Conservation (phyloP, 225 moss, liverwort and hornwort genomes). For the Bryum argenteum region DNA sequence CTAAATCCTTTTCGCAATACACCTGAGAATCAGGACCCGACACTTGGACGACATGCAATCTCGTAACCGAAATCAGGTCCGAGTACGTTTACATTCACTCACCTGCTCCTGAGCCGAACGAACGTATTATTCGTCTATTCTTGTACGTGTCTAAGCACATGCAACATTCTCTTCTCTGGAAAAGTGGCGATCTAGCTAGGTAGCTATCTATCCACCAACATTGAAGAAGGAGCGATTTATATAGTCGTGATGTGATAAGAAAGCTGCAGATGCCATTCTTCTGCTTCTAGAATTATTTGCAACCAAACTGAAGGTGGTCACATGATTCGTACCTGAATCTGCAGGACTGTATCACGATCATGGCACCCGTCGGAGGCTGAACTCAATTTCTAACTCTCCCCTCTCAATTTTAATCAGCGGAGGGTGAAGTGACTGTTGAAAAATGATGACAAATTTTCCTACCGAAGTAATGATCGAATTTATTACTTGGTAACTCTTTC, state of each 20-base stretch:
- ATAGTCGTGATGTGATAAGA: constrained; percentile 10
- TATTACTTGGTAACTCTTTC: constrained; percentile 13
- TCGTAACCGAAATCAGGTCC: constrained; percentile 2
- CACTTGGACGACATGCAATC: constrained; percentile 28
- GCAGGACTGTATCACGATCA: constrained; percentile 9
- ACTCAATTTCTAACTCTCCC: not conserved
- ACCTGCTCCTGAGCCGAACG: constrained; percentile 15
- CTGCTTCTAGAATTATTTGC: constrained; percentile 24
- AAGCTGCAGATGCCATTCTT: constrained; percentile 14
- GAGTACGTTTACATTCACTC: constrained; percentile 23
- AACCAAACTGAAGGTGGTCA: not conserved
- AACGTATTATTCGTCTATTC: constrained; percentile 13
- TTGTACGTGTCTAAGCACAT: constrained; percentile 18
- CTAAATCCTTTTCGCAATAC: not conserved
- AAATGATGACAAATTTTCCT: too few species aligned
- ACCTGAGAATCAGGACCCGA: constrained; percentile 7
- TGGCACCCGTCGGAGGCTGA: constrained; percentile 16
- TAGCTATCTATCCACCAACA: constrained; percentile 1
- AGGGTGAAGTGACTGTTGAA: too few species aligned
- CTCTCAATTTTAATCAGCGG: not conserved
- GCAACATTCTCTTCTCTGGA: constrained; percentile 27
- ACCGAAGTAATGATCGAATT: constrained; percentile 8
- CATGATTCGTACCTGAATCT: constrained; percentile 29
- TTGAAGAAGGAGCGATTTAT: constrained; percentile 7
- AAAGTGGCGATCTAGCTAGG: not conserved